These are phyloP conservation scores for Byssothecium circinans DNA, from an alignment of 2,329 filamentous ascomycete genomes.

Conservation along the genomic window DNA sequence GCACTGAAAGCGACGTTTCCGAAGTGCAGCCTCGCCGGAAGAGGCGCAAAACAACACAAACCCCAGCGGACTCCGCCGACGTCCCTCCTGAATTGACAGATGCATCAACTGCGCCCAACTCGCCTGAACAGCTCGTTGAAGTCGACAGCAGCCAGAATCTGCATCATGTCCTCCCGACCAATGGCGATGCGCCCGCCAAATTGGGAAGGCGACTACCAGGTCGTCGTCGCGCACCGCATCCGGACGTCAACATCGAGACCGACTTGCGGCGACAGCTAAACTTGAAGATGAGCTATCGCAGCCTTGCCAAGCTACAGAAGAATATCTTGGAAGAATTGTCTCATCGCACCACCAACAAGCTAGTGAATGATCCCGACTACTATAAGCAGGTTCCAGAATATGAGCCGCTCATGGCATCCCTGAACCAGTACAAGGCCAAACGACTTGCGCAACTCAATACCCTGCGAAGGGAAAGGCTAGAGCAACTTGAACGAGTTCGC, in stretches of 20 bases:
- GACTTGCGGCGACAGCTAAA: slow-evolving; percentile 62
- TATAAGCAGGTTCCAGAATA: slow-evolving; percentile 60
- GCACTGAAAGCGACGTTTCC: slow-evolving; percentile 40
- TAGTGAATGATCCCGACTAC: slow-evolving; percentile 57
- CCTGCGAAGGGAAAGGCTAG: slow-evolving; percentile 41
- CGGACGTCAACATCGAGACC: slow-evolving; percentile 49
- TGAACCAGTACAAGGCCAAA: slow-evolving; percentile 52
- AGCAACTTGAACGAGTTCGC: slow-evolving; percentile 41
- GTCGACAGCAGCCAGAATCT: slow-evolving; percentile 35
- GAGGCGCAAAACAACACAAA: slow-evolving; percentile 37
- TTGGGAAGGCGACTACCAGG: slow-evolving; percentile 44
- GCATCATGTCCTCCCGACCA: slow-evolving; percentile 38
- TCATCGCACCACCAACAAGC: slow-evolving; percentile 59
- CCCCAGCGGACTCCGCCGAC: slow-evolving; percentile 29
- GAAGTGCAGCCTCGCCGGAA: slow-evolving; percentile 40
- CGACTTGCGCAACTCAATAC: slow-evolving; percentile 44
- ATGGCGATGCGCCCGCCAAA: slow-evolving; percentile 42
- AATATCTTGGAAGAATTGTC: slow-evolving; percentile 67
- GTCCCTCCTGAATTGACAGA: slow-evolving; percentile 40
- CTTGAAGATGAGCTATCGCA: slow-evolving; percentile 66
- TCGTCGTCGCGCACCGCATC: slow-evolving; percentile 51
- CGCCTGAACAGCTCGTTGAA: slow-evolving; percentile 37
- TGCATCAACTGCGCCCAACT: slow-evolving; percentile 39
- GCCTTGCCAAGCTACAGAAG: slow-evolving; percentile 64
- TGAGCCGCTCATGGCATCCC: slow-evolving; percentile 52